These are phyloP conservation scores for Fusarium pseudocircinatum DNA, from an alignment of 2,329 filamentous ascomycete species.

Conservation along the genomic window DNA sequence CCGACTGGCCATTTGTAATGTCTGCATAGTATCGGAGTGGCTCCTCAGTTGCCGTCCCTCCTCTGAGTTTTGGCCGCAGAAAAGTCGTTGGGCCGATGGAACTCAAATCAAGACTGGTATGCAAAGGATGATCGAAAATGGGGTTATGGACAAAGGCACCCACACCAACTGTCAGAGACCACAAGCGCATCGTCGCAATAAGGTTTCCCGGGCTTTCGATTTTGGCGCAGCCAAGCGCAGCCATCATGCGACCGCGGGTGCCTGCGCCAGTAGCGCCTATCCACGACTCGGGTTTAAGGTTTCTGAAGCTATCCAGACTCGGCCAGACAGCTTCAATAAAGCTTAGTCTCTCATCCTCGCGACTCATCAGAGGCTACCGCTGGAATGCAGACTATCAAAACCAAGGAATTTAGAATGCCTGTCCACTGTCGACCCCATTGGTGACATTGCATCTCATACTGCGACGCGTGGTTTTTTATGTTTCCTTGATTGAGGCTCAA, in stretches of 20 bases:
- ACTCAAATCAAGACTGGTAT: slow-evolving; percentile 30
- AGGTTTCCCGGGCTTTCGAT: slow-evolving; percentile 18
- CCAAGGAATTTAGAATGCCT: slow-evolving; percentile 1
- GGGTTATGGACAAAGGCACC: not conserved
- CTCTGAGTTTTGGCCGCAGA: not conserved
- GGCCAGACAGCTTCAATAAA: slow-evolving; percentile 12
- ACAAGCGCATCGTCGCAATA: slow-evolving; percentile 5
- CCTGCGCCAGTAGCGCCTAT: slow-evolving; percentile 31
- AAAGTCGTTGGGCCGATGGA: slow-evolving; percentile 5
- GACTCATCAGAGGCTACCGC: not conserved
- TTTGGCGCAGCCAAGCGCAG: not conserved
- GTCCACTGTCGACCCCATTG: not conserved
- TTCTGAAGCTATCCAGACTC: slow-evolving; percentile 21
- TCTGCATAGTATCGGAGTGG: not conserved
- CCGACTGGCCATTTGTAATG: not conserved
- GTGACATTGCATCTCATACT: slow-evolving; percentile 9
- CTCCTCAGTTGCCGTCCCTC: not conserved
- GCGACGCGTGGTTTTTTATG: not conserved
- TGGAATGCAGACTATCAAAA: slow-evolving; percentile 29
- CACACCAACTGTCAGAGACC: not conserved
- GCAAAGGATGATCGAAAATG: not conserved
- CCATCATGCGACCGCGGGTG: slow-evolving; percentile 14
- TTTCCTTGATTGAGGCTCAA: slow-evolving; percentile 11
- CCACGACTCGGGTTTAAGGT: slow-evolving; percentile 11
- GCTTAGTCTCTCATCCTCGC: not conserved